These are phyloP conservation scores for Phytopythium oedochilum DNA, from an alignment of 352 stramenopile species.

Conservation along the genomic window DNA sequence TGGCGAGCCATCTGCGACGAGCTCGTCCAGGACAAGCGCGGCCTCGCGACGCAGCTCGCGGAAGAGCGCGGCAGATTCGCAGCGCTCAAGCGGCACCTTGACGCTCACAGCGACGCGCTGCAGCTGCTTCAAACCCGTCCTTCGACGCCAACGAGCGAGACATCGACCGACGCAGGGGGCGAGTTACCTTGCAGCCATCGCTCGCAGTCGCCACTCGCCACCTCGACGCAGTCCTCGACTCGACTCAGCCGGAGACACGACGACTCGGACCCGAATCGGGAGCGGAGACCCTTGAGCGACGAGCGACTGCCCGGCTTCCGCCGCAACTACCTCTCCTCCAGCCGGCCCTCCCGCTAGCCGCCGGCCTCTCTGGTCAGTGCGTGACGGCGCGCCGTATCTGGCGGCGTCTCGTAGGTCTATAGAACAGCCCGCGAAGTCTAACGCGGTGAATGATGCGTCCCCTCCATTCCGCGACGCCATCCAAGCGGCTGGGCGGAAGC, in stretches of 20 bases:
- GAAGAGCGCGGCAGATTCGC: slow-evolving; percentile 40
- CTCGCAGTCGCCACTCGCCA: neutral
- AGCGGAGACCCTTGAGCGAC: neutral
- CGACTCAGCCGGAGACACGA: neutral
- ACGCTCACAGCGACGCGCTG: slow-evolving; percentile 9
- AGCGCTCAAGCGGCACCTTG: slow-evolving; percentile 34
- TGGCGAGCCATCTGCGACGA: slow-evolving; percentile 46
- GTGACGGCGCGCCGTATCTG: neutral
- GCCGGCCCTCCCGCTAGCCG: neutral
- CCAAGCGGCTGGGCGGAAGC: neutral
- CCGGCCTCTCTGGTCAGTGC: neutral
- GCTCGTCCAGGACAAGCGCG: slow-evolving; percentile 34
- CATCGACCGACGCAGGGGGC: neutral
- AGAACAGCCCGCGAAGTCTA: neutral
- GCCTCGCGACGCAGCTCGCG: slow-evolving; percentile 35
- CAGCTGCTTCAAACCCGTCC: neutral
- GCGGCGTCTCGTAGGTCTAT: neutral
- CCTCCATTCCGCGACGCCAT: neutral
- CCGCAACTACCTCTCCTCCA: slow-evolving; percentile 1
- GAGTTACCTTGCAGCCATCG: neutral
- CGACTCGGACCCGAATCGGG: neutral
- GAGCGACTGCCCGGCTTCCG: slow-evolving; percentile 1
- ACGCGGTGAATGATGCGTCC: neutral
- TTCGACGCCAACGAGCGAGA: neutral
- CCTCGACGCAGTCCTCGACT: neutral